A percentile compares a stretch with the other conserved stretches of the same genome.
phyloP scores from a whole-genome alignment of 768 basidiomycete species.

The Mycena olivaceomarginata region DNA sequence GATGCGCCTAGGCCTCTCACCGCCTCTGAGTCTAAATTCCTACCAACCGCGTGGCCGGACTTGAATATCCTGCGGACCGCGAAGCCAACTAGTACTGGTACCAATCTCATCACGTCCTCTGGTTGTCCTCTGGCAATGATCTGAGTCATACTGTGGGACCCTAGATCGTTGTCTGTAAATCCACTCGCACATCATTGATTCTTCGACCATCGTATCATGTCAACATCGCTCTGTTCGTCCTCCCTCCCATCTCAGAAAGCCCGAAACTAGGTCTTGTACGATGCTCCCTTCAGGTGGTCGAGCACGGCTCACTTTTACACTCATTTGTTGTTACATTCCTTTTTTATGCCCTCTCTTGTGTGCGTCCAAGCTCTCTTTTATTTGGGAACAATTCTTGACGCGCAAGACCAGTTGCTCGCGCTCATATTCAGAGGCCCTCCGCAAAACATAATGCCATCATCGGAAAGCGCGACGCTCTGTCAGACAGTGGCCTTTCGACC shows the following conservation, averaged over 20 bases:
- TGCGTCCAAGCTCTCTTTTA: neutral
- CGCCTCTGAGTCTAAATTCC: too few relatives aligned
- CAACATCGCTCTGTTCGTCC: neutral
- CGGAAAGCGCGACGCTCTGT: conserved; percentile 19
- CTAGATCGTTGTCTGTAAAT: neutral
- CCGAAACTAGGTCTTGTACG: conserved; percentile 17
- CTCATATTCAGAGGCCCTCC: neutral
- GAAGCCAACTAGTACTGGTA: too few relatives aligned
- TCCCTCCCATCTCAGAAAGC: conserved; percentile 4
- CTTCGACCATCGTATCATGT: neutral
- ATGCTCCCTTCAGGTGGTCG: conserved; percentile 34
- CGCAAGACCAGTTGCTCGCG: conserved; percentile 16
- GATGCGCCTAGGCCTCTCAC: too few relatives aligned
- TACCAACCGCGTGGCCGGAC: too few relatives aligned
- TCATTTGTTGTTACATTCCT: conserved; percentile 38
- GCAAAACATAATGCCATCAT: conserved; percentile 30
- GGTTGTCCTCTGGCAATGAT: neutral
- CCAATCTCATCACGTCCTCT: too few relatives aligned
- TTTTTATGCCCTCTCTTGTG: conserved; percentile 17
- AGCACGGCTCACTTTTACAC: conserved; percentile 30
- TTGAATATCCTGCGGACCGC: too few relatives aligned
- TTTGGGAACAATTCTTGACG: neutral
- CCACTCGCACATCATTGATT: neutral
- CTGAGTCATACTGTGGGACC: too few relatives aligned
- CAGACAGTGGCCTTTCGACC: conserved; percentile 20